Conservation (phyloP, 768 basidiomycete species). For the Mycena crocata region DNA sequence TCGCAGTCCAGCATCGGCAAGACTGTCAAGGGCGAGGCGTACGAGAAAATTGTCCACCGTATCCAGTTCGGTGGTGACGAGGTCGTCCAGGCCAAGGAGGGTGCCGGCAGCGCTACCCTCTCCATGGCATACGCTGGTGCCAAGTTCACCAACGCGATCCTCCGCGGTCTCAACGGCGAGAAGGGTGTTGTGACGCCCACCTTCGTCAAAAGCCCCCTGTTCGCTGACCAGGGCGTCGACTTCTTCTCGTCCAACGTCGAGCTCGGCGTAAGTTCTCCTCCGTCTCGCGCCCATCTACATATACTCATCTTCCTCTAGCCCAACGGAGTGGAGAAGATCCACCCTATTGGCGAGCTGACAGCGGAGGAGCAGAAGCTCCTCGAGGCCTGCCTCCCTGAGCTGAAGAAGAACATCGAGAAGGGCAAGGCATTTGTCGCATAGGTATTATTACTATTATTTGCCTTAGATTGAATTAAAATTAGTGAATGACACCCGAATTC, state of each 20-base stretch:
- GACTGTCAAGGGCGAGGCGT: conserved; percentile 77
- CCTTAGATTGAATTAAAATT: conserved; percentile 29
- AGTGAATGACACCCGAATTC: neutral
- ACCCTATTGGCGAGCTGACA: conserved; percentile 83
- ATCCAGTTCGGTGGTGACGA: conserved; percentile 99
- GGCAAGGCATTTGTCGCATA: conserved; percentile 81
- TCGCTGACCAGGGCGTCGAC: conserved; percentile 84
- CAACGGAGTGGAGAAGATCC: conserved; percentile 94
- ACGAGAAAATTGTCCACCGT: conserved; percentile 85
- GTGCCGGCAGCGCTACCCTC: conserved; percentile 92
- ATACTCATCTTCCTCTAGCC: conserved; percentile 50
- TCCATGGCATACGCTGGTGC: conserved; percentile 97
- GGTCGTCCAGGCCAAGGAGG: conserved; percentile 98
- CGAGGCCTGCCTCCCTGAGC: conserved; percentile 88
- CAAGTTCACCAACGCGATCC: conserved; percentile 85
- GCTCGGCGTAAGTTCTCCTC: conserved; percentile 79
- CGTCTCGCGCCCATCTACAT: neutral
- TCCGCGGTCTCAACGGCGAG: conserved; percentile 90
- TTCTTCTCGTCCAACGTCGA: conserved; percentile 97
- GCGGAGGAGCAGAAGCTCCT: conserved; percentile 88
- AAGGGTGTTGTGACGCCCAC: conserved; percentile 87
- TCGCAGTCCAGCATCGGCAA: conserved; percentile 83
- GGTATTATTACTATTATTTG: conserved; percentile 23
- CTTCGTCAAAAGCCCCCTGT: conserved; percentile 91
- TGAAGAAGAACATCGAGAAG: conserved; percentile 99